Conservation (phyloP, 129 eudicot genomes). For the Erigeron canadensis region DNA sequence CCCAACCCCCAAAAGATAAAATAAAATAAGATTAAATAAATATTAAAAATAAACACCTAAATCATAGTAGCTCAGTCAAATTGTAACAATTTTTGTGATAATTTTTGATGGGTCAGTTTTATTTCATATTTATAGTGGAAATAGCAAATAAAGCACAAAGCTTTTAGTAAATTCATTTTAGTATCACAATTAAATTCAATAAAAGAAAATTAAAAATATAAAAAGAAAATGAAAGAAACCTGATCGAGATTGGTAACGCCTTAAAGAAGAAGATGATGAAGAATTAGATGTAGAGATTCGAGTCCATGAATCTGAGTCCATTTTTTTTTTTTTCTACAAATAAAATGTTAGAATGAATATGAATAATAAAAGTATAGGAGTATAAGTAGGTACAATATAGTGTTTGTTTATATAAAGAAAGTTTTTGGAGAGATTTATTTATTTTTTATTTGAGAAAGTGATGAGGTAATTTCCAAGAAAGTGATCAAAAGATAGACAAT, state of each 20-base stretch:
- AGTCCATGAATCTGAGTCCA: slow-evolving; percentile 77
- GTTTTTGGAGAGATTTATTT: slow-evolving; percentile 11
- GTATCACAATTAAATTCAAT: not conserved
- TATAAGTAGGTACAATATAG: not conserved
- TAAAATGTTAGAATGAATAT: no score
- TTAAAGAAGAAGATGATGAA: slow-evolving; percentile 26
- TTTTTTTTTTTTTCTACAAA: slow-evolving; percentile 9
- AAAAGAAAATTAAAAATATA: slow-evolving; percentile 10
- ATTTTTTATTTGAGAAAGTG: slow-evolving; percentile 23
- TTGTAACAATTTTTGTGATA: no score
- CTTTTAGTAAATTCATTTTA: no score
- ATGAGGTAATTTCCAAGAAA: slow-evolving; percentile 35
- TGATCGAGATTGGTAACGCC: slow-evolving; percentile 68
- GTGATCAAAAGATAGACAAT: not conserved
- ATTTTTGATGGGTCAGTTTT: no score
- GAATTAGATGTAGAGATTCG: slow-evolving; percentile 41
- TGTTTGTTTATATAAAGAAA: slow-evolving; percentile 6
- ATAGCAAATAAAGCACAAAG: no score
- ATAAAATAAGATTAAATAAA: no score
- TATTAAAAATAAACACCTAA: no score
- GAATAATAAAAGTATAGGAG: no score
- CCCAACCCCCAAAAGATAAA: no score
- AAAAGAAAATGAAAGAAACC: slow-evolving; percentile 22
- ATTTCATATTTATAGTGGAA: no score
- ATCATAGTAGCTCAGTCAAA: no score